Base-by-base conservation (phyloP, 768 basidiomycete genomes). In the Agrocybe chaxingu region DNA sequence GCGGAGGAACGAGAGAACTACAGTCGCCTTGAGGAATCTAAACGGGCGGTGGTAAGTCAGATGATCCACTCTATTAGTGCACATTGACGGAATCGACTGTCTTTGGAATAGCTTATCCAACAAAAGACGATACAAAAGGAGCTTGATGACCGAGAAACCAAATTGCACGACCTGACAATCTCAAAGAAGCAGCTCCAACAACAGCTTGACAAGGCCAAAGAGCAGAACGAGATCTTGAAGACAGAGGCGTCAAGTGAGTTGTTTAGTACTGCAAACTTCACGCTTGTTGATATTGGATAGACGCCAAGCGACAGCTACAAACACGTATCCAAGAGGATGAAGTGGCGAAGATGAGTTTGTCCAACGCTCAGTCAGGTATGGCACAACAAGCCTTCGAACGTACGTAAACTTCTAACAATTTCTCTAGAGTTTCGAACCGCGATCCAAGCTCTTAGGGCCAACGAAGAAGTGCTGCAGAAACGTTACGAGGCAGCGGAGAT, bases 401-500 rank as follows among this genome's bases (percentile, higher is more conserved):
- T 43, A 5, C 42, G 42, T 36, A 3, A 32, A 16, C 51, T 47
- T 29, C 53, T 38, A 33, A 10, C 40, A 48, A 29, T 50, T 12
- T 48, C 29, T 49, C 31, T 57, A 82, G 88, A 89, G 57, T 59
- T 89, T 13, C 81, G 80, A 48, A 78, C 81, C 38, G 81, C 79
- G 1, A 71, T 88, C 16, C 79, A 86, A 55, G 73, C 80, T 12
- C 83, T 86, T 67, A 82, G 85, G 60, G 68, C 77, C 30, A 87
- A 89, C 59, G 76, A 81, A 32, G 74, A 78, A 43, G 69, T 74
- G 1, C 80, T 81, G 50, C 77, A 81, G 30, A 75, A 76, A 40
- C 77, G 79, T 8, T 73, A 88, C 16, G 84, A 90, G 62, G 79
- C 79, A 9, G 76, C 82, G 0, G 88, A 91, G 59, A 80, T 88